Evolutionary conservation across 768 basidiomycete genomes (phyloP), one percentile per base, ranked within the genome.

Genomic region (Suillus discolor): DNA sequence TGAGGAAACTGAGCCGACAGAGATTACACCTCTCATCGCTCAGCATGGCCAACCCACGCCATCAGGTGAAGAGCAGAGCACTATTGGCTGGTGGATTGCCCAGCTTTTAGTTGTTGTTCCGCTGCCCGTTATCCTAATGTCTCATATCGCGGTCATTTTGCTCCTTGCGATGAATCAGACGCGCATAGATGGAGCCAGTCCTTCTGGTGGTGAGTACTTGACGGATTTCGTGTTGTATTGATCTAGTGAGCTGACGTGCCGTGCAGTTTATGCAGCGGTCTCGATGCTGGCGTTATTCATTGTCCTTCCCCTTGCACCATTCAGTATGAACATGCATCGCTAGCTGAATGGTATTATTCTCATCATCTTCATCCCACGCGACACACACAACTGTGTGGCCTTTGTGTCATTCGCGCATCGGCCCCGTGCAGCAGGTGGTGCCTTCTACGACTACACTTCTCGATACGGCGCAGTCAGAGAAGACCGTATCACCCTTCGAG

Each of bases 381-480:
- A 92, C 68, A 81, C 89, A 0, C 84, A 83, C 66, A 72, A 81
- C 9, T 76, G 77, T 38, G 72, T 92, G 41, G 79, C 82, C 18
- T 74, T 87, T 41, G 90, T 93, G 12, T 88, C 89, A 1, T 93
- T 92, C 68, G 83, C 87, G 0, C 87, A 91, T 66, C 83, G 88
- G 20, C 80, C 83, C 2, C 80, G 83, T 23, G 80, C 80, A 1
- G 78, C 82, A 0, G 86, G 86, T 0, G 88, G 90, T 9, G 92
- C 85, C 15, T 99, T 99, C 79, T 91, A 92, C 67, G 96, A 99
- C 78, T 97, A 91, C 72, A 92, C 94, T 0, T 94, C 95, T 3
- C 87, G 96, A 4, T 99, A 98, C 73, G 94, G 93, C 31, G 91
- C 93, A 0, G 85, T 95, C 45, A 82, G 91, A 20, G 93, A 91